Conservation (phyloP, 2,329 filamentous ascomycete genomes). For the Penicillium sp. region DNA sequence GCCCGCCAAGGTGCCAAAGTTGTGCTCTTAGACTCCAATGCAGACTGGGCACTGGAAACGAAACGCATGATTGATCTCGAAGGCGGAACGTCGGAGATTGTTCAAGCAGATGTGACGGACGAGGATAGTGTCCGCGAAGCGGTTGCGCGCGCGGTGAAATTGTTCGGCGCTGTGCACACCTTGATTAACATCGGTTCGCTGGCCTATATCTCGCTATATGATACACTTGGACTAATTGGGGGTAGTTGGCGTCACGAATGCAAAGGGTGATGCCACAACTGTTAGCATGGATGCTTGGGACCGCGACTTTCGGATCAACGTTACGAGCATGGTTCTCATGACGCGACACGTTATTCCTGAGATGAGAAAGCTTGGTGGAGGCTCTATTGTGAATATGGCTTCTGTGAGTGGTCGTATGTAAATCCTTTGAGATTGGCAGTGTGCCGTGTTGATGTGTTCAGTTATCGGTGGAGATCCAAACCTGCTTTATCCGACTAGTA, state of each 20-base stretch:
- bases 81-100: neutral
- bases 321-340: conserved; percentile 42
- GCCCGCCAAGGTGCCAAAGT: neutral
- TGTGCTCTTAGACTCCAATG: neutral
- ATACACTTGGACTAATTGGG: neutral
- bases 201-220: neutral
- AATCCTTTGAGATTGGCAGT: conserved; percentile 15
- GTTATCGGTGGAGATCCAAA: conserved; percentile 17
- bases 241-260: neutral
- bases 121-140: neutral
- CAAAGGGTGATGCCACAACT: neutral
- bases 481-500: conserved; percentile 35
- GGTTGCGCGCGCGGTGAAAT: neutral
- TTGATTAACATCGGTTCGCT: neutral
- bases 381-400: conserved; percentile 41
- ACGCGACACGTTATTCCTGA: conserved; percentile 31
- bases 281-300: neutral
- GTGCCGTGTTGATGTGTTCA: neutral
- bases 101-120: neutral
- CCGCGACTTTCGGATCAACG: conserved; percentile 35
- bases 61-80: neutral
- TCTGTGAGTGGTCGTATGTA: conserved; percentile 32
- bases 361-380: conserved; percentile 36
- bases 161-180: neutral
- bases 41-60: neutral